Conservation (phyloP, 345 rosid genomes). For the Trapa incisa region DNA sequence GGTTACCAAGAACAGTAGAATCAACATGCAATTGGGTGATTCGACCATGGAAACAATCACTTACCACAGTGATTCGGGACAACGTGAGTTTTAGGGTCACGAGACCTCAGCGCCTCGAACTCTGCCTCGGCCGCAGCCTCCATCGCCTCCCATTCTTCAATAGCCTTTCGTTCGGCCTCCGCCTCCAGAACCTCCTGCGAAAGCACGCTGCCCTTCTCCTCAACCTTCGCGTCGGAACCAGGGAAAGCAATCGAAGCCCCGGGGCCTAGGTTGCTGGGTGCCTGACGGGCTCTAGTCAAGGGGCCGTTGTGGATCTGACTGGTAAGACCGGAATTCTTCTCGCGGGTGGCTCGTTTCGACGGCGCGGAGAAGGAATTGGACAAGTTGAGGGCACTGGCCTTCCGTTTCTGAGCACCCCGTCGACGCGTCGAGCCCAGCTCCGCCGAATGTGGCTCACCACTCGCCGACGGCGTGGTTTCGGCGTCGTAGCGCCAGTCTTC, state of each 20-base stretch:
- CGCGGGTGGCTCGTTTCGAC: slow-evolving; percentile 71
- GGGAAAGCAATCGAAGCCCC: slow-evolving; percentile 6
- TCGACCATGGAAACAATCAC: slow-evolving; percentile 5
- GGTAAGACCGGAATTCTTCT: slow-evolving; percentile 50
- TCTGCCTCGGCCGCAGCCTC: slow-evolving; percentile 72
- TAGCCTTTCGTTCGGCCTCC: slow-evolving; percentile 26
- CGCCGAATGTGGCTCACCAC: slow-evolving; percentile 37
- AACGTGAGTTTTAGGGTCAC: slow-evolving; percentile 52
- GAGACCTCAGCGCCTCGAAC: slow-evolving; percentile 71
- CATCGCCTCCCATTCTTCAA: slow-evolving; percentile 62
- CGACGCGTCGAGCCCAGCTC: slow-evolving; percentile 62
- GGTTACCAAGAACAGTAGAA: not conserved
- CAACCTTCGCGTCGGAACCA: slow-evolving; percentile 19
- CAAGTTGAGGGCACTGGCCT: slow-evolving; percentile 38
- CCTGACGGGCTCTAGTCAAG: slow-evolving; percentile 82
- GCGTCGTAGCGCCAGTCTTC: slow-evolving; percentile 56
- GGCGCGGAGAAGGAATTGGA: slow-evolving; percentile 38
- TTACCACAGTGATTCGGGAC: slow-evolving; percentile 93
- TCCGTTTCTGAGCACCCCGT: slow-evolving; percentile 57
- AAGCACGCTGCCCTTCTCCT: slow-evolving; percentile 9
- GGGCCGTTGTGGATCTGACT: slow-evolving; percentile 77
- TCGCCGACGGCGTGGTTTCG: slow-evolving; percentile 26
- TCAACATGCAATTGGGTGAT: not conserved
- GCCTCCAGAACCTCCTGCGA: slow-evolving; percentile 12
- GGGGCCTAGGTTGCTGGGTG: slow-evolving; percentile 30